phyloP scores from a whole-genome alignment of 2,329 filamentous ascomycete species.

The Colletotrichum sansevieriae region DNA sequence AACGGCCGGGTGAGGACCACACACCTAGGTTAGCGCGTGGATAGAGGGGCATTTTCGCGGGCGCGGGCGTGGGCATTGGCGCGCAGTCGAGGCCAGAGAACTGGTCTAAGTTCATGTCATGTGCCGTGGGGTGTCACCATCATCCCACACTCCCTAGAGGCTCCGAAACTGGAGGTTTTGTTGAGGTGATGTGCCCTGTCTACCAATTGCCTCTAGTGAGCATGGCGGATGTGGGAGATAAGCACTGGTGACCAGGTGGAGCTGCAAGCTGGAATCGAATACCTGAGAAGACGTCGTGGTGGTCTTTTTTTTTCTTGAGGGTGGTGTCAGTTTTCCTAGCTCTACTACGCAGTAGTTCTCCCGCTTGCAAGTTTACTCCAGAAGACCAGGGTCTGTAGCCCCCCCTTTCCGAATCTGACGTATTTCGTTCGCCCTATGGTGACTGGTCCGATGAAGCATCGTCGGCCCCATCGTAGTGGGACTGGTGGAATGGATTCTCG shows the following conservation, averaged over 20 bases:
- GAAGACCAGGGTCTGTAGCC: neutral
- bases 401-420: conserved; percentile 19
- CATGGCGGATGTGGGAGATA: conserved; percentile 30
- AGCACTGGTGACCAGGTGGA: conserved; percentile 34
- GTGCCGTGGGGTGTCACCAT: conserved; percentile 36
- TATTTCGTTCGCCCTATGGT: conserved; percentile 5
- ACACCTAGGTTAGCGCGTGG: conserved; percentile 32
- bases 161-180: conserved; percentile 19
- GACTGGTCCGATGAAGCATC: conserved; percentile 8
- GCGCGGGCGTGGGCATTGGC: conserved; percentile 6
- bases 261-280: conserved; percentile 17
- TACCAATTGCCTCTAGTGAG: neutral
- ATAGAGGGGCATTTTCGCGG: conserved; percentile 28
- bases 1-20: conserved; percentile 28
- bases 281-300: conserved; percentile 9
- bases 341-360: no score
- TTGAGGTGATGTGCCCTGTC: conserved; percentile 27
- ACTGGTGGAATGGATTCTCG: neutral
- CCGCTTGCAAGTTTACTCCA: conserved; percentile 15
- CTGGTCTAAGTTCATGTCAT: conserved; percentile 36
- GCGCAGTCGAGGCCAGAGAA: conserved; percentile 22
- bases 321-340: conserved; percentile 20
- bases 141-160: conserved; percentile 32
- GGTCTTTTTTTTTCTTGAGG: conserved; percentile 3
- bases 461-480: neutral